Evolutionary conservation across 1,284 basidiomycete species (phyloP), one percentile per base, ranked within the genome.

Genomic region (Clitocybe nebularis): DNA sequence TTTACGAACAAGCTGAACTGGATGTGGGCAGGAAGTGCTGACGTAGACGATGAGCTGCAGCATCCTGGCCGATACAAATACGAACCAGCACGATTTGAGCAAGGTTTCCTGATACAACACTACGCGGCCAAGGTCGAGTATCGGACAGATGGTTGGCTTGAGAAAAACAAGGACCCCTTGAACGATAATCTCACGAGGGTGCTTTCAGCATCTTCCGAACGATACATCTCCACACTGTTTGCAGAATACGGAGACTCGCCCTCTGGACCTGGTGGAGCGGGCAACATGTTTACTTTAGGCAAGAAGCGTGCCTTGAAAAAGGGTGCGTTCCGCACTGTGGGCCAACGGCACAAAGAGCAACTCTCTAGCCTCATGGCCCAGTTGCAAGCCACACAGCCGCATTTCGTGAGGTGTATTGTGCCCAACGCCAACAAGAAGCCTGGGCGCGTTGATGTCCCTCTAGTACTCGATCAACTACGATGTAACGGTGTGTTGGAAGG

Each of bases 401-500:
- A 99, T 66, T 99, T 99, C 62, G 91, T 99, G 8, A 81, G 96
- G 34, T 99, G 96, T 62, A 99, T 99, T 56, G 95, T 99, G 1
- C 96, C 96, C 1, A 99, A 99, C 58, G 71, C 77, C 4, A 75
- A 84, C 61, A 99, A 99, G 77, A 90, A 89, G 58, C 93, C 96
- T 0, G 90, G 91, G 11, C 80, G 89, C 40, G 79, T 99, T 50
- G 93, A 97, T 51, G 89, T 94, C 2, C 94, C 94, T 2, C 79
- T 99, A 25, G 93, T 99, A 0, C 79, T 99, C 7, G 95, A 99
- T 59, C 96, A 99, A 60, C 72, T 99, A 14, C 81, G 96, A 4
- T 99, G 96, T 64, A 99, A 99, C 63, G 96, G 96, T 84, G 96
- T 99, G 0, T 77, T 99, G 20, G 96, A 99, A 66, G 96, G 96